A percentile compares a stretch with the other conserved stretches of the same genome.
phyloP scores from a whole-genome alignment of 139 green algal genomes.

The Nannochloris sp. region DNA sequence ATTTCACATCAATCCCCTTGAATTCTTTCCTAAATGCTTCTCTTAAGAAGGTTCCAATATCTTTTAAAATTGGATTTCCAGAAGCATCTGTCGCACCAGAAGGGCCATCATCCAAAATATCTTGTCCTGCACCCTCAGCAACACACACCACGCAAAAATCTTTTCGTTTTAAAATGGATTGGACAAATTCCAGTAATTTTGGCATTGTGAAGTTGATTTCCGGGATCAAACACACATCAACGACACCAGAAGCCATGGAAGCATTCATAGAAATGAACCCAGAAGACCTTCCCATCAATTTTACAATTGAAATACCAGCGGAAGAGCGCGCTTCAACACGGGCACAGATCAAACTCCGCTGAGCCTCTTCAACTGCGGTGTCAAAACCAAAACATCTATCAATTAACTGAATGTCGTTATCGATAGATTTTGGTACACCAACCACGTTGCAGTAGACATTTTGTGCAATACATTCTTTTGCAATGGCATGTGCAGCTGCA shows the following conservation, averaged over 20 bases:
- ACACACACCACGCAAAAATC: constrained; percentile 79
- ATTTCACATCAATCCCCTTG: constrained; percentile 79
- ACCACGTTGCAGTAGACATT: constrained; percentile 72
- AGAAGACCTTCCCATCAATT: constrained; percentile 94
- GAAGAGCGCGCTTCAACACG: constrained; percentile 82
- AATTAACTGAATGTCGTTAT: constrained; percentile 96
- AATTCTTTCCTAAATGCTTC: constrained; percentile 69
- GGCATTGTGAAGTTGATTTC: constrained; percentile 81
- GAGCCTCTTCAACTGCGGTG: constrained; percentile 94
- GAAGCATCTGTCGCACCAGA: constrained; percentile 61
- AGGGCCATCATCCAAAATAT: constrained; percentile 24
- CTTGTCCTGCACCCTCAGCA: constrained; percentile 88
- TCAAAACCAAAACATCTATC: constrained; percentile 78
- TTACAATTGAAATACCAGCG: constrained; percentile 91
- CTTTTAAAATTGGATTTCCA: constrained; percentile 74
- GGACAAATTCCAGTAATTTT: constrained; percentile 59
- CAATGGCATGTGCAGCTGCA: constrained; percentile 74
- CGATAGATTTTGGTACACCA: constrained; percentile 96
- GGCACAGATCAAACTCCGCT: constrained; percentile 85
- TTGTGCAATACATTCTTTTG: constrained; percentile 62
- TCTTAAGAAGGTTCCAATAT: constrained; percentile 78
- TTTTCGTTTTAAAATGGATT: constrained; percentile 60
- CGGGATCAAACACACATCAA: constrained; percentile 95
- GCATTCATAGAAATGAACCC: constrained; percentile 97
- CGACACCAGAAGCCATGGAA: constrained; percentile 78